These are phyloP conservation scores for Salix caprea DNA, from an alignment of 345 rosid species.

Conservation along the genomic window DNA sequence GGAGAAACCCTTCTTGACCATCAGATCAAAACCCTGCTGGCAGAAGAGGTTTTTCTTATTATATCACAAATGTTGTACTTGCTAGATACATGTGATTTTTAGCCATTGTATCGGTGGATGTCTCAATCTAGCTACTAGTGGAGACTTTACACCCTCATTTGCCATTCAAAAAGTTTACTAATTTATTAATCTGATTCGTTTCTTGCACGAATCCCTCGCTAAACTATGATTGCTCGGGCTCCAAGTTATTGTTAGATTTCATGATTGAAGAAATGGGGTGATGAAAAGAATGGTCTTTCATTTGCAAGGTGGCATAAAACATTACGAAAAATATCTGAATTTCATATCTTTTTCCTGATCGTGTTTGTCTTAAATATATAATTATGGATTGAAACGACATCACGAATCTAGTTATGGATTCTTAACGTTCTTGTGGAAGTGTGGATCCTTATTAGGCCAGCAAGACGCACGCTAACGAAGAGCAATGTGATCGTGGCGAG, in stretches of 20 bases:
- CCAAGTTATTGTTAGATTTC: not conserved
- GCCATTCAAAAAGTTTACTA: not conserved
- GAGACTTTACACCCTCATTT: not conserved
- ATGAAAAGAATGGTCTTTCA: not conserved
- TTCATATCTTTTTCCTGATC: not conserved
- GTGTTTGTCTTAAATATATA: not conserved
- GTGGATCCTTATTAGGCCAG: no score
- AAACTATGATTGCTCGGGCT: not conserved
- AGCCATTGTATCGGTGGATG: not conserved
- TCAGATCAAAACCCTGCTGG: no score
- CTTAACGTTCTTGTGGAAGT: no score
- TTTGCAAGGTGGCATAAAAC: not conserved
- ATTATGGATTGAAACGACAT: not conserved
- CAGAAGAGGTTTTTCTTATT: not conserved
- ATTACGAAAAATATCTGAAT: not conserved
- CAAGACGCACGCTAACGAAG: no score
- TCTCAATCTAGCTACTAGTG: not conserved
- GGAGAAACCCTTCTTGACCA: no score
- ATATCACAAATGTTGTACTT: not conserved
- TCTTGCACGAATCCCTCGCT: no score
- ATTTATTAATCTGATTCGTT: not conserved
- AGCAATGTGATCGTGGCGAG: no score
- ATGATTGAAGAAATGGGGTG: not conserved
- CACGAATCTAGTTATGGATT: no score
- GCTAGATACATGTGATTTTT: not conserved